Evolutionary conservation across 108 stramenopile genomes (phyloP).

Genomic region (Cyclotella sp.): DNA sequence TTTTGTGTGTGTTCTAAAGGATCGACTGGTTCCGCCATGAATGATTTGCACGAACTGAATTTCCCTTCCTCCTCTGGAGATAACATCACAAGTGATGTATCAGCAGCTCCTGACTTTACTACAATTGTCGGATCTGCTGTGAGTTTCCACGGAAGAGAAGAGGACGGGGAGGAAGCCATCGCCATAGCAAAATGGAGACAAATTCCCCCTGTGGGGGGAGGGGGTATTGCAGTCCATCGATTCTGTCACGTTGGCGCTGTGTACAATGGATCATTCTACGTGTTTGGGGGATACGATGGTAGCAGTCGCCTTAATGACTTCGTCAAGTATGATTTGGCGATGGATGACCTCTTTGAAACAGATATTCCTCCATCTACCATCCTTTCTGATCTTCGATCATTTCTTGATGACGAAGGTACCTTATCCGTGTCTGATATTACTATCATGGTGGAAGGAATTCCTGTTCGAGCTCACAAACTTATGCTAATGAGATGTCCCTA

Average conservation of each 20-base stretch:
- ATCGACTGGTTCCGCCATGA: slow-evolving; percentile 94
- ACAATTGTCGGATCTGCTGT: slow-evolving; percentile 17
- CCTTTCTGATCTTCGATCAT: slow-evolving; percentile 79
- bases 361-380: slow-evolving; percentile 86
- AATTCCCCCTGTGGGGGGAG: slow-evolving; percentile 43
- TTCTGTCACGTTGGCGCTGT: slow-evolving; percentile 95
- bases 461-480: slow-evolving; percentile 93
- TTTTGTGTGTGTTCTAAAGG: slow-evolving; percentile 47
- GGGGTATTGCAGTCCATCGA: slow-evolving; percentile 67
- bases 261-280: slow-evolving; percentile 73
- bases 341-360: slow-evolving; percentile 43
- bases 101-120: slow-evolving; percentile 22
- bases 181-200: slow-evolving; percentile 51
- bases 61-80: slow-evolving; percentile 42
- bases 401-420: slow-evolving; percentile 80
- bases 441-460: slow-evolving; percentile 88
- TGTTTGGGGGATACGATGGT: slow-evolving; percentile 98
- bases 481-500: slow-evolving; percentile 93
- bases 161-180: slow-evolving; percentile 28
- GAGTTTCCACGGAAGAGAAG: slow-evolving; percentile 27
- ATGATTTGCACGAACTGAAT: slow-evolving; percentile 93
- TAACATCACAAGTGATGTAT: slow-evolving; percentile 15
- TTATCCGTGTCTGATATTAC: slow-evolving; percentile 88
- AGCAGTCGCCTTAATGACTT: slow-evolving; percentile 94
- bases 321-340: slow-evolving; percentile 64